Evolutionary conservation across 352 stramenopile species (phyloP).

Genomic region (Blastocystis sp.): DNA sequence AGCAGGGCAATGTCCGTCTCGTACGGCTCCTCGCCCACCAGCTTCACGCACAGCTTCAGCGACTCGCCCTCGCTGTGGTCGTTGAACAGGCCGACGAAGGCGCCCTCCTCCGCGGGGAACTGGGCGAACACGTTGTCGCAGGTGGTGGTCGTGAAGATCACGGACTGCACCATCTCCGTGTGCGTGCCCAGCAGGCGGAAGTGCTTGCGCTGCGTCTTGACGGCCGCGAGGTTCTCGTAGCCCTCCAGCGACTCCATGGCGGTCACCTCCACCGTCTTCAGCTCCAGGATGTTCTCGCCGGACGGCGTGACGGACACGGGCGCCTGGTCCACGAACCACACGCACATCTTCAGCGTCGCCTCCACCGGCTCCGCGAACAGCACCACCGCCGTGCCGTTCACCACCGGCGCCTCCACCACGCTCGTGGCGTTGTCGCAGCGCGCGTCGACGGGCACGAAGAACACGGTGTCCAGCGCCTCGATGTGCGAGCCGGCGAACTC

Average conservation of each 20-base stretch:
- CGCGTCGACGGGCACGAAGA: constrained; percentile 6
- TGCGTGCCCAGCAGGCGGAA: constrained; percentile 60
- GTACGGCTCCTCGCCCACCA: constrained; percentile 26
- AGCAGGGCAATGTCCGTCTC: constrained; percentile 32
- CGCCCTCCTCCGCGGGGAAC: constrained; percentile 32
- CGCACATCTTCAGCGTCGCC: constrained; percentile 55
- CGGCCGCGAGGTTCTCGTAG: not conserved
- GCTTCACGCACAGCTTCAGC: constrained; percentile 60
- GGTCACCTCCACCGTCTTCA: constrained; percentile 34
- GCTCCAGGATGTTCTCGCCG: constrained; percentile 34
- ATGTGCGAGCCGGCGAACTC: constrained; percentile 22
- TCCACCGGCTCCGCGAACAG: constrained; percentile 29
- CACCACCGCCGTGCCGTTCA: constrained; percentile 5
- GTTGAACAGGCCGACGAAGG: constrained; percentile 30
- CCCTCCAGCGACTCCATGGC: constrained; percentile 57
- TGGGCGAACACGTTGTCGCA: constrained; percentile 35
- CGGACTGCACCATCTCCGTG: constrained; percentile 34
- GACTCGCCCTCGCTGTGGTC: constrained; percentile 4
- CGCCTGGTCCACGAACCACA: constrained; percentile 14
- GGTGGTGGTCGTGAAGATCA: constrained; percentile 55
- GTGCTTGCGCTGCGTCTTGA: constrained; percentile 38
- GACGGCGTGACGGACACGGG: constrained; percentile 26
- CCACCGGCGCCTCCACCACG: not conserved
- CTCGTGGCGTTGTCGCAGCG: not conserved
- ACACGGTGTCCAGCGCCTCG: constrained; percentile 15